phyloP scores from a whole-genome alignment of 2,329 filamentous ascomycete genomes.

The Arthrobotrys pseudoclavata region DNA sequence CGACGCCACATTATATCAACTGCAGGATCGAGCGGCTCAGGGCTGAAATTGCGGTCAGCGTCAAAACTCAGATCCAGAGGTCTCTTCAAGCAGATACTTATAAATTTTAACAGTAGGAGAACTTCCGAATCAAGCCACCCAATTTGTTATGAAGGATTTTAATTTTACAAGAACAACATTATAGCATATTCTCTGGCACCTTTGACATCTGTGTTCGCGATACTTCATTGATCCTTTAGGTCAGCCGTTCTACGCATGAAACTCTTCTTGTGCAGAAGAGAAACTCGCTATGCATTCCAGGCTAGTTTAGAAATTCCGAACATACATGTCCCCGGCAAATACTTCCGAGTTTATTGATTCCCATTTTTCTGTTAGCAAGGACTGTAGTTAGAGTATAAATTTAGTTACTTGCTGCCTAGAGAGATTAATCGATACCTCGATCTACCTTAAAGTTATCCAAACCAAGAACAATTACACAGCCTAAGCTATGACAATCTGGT shows the following conservation, averaged over 20 bases:
- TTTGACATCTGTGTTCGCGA: not conserved
- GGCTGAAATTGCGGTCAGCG: not conserved
- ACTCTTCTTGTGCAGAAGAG: not conserved
- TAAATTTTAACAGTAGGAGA: not conserved
- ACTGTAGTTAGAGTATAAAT: not conserved
- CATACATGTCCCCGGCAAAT: not conserved
- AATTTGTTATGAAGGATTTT: conserved; percentile 11
- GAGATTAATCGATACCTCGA: not conserved
- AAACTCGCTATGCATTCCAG: not conserved
- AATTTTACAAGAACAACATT: not conserved
- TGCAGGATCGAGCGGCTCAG: not conserved
- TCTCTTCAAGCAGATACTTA: not conserved
- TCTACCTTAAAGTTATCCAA: not conserved
- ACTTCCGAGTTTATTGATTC: not conserved
- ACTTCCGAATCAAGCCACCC: not conserved
- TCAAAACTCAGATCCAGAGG: not conserved
- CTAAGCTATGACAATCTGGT: not conserved
- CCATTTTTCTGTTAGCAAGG: not conserved
- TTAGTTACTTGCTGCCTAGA: conserved; percentile 2
- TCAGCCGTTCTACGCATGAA: not conserved
- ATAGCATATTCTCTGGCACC: not conserved
- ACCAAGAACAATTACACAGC: not conserved
- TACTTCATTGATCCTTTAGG: not conserved
- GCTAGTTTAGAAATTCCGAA: not conserved
- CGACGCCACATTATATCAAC: not conserved